Conservation (phyloP, 495 filamentous ascomycete species). For the Haplographium delicatum region DNA sequence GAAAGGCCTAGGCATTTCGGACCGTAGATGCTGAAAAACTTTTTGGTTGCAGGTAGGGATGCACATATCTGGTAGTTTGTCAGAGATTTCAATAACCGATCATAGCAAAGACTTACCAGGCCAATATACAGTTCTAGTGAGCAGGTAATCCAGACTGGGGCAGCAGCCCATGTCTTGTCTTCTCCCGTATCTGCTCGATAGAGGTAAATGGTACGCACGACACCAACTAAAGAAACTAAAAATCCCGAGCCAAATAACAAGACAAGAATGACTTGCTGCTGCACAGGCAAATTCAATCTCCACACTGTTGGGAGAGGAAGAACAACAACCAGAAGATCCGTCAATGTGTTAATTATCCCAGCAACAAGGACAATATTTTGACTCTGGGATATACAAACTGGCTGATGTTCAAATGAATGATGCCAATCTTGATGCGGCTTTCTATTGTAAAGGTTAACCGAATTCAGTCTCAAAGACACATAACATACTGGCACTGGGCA, state of each 20-base stretch:
- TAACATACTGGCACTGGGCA: slow-evolving; percentile 52
- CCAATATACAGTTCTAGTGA: slow-evolving; percentile 54
- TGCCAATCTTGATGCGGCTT: slow-evolving; percentile 51
- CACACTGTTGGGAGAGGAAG: slow-evolving; percentile 55
- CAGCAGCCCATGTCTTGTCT: slow-evolving; percentile 51
- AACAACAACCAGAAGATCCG: slow-evolving; percentile 52
- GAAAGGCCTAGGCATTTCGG: slow-evolving; percentile 22
- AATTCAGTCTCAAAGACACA: not conserved
- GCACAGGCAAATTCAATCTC: slow-evolving; percentile 48
- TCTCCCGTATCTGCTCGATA: slow-evolving; percentile 24
- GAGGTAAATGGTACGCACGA: slow-evolving; percentile 40
- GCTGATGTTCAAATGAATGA: slow-evolving; percentile 27
- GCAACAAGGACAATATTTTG: slow-evolving; percentile 46
- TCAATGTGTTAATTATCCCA: slow-evolving; percentile 54
- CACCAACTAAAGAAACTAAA: slow-evolving; percentile 51
- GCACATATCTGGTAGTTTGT: slow-evolving; percentile 42
- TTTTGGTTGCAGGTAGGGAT: slow-evolving; percentile 48
- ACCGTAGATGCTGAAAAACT: slow-evolving; percentile 40
- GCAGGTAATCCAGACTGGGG: slow-evolving; percentile 46
- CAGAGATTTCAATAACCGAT: not conserved
- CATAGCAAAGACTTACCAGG: slow-evolving; percentile 40
- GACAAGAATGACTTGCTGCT: slow-evolving; percentile 50
- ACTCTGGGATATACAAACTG: slow-evolving; percentile 43
- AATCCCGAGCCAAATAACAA: slow-evolving; percentile 54
- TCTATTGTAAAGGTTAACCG: slow-evolving; percentile 28